Base-by-base conservation (phyloP, 768 basidiomycete genomes). In the Exsudoporus frostii region DNA sequence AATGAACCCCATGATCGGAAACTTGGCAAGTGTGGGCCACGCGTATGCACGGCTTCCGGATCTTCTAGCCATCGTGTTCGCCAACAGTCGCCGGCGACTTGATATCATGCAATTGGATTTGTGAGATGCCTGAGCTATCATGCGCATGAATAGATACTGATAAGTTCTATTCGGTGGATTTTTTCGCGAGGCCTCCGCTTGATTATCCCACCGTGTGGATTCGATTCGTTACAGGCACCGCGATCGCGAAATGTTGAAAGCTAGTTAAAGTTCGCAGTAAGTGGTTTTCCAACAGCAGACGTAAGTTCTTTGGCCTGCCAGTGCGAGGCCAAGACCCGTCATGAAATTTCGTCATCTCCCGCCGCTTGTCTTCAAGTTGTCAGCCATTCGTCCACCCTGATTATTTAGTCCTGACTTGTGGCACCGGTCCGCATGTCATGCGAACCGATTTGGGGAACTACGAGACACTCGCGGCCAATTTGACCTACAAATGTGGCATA, bases 21-120 rank as follows among this genome's bases (percentile, higher is more conserved):
- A 51, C 45, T 20, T 48, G 30, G 20, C 55, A 32, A 40, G 38
- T 22, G 19, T n/a, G 36, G n/a, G 49, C 44, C 50, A 64, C 29
- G 42, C 54, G 46, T 27, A 15, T 2, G 44, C 58, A 64, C 40
- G 62, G 45, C 58, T 46, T 44, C 41, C 65, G 65, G 64, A 66
- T 66, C 64, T 56, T 58, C 50, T 41, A 22, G 36, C 17, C 57
- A 54, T 54, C 64, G 55, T 60, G 58, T 57, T 52, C 30, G 50
- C 44, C 54, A 48, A 29, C 43, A 29, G 53, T 58, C 50, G 6
- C 32, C 55, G 54, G 61, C n/a, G 44, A 53, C 56, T 42, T 55
- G 58, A 48, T 50, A 52, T 64, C 46, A 25, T 40, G 38, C 47
- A 51, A 45, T 52, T 44, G 30, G 45, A 55, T 53, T 40, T 51